phyloP scores from a whole-genome alignment of 2,329 filamentous ascomycete genomes.

The Cladophialophora psammophila region DNA sequence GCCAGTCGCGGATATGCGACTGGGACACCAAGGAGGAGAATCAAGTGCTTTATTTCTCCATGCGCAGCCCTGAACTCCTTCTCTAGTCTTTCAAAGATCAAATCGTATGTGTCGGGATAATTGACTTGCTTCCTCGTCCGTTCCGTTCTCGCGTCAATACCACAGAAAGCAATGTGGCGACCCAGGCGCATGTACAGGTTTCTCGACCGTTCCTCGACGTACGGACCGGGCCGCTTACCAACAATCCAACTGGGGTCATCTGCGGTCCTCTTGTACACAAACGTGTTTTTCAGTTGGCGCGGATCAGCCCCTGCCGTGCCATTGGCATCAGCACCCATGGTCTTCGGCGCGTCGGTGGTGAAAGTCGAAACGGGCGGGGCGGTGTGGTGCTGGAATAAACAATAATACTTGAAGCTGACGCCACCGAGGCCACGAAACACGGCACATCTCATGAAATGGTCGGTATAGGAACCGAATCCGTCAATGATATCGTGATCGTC shows the following conservation, averaged over 20 bases:
- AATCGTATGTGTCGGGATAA: conserved; percentile 71
- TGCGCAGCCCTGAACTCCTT: conserved; percentile 60
- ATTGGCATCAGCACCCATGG: conserved; percentile 56
- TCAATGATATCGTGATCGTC: conserved; percentile 73
- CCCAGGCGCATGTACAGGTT: conserved; percentile 70
- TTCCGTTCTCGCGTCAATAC: conserved; percentile 69
- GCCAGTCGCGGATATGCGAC: conserved; percentile 78
- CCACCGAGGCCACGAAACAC: conserved; percentile 72
- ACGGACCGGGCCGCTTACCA: conserved; percentile 73
- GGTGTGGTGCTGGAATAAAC: conserved; percentile 76
- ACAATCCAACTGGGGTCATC: conserved; percentile 79
- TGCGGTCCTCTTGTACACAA: conserved; percentile 66
- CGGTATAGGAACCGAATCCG: conserved; percentile 69
- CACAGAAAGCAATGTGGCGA: conserved; percentile 68
- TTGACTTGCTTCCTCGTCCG: conserved; percentile 93
- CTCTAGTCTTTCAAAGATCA: conserved; percentile 65
- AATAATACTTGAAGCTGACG: conserved; percentile 66
- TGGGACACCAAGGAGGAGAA: conserved; percentile 72
- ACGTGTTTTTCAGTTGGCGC: conserved; percentile 76
- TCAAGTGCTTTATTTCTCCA: conserved; percentile 67
- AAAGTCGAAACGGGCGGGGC: conserved; percentile 85
- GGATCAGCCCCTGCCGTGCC: conserved; percentile 67
- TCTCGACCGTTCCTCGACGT: conserved; percentile 67
- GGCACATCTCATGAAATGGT: conserved; percentile 69
- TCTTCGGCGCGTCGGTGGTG: conserved; percentile 73